Conservation (phyloP, 2,329 filamentous ascomycete genomes). For the Diaporthe humulicola region DNA sequence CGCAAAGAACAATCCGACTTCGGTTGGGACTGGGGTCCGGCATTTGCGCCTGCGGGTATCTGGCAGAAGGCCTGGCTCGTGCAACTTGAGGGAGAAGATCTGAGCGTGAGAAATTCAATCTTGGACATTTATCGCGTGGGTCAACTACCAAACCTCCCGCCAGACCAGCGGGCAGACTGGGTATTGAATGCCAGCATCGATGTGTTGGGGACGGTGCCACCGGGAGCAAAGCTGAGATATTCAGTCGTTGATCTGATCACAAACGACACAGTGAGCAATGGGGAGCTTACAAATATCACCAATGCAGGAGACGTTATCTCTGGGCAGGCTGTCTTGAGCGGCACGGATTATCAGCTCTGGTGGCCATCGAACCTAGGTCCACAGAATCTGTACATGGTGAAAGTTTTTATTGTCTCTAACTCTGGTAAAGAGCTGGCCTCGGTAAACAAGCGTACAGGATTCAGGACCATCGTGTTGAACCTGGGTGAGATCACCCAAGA, state of each 20-base stretch:
- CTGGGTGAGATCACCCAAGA: constrained; percentile 64
- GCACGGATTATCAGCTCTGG: constrained; percentile 66
- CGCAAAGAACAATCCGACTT: constrained; percentile 74
- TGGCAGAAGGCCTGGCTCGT: constrained; percentile 72
- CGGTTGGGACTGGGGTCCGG: constrained; percentile 75
- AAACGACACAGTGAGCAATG: constrained; percentile 54
- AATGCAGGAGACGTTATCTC: constrained; percentile 59
- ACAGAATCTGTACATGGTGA: constrained; percentile 70
- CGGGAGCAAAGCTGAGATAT: constrained; percentile 58
- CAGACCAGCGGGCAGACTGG: constrained; percentile 69
- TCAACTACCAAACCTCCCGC: constrained; percentile 69
- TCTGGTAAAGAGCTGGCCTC: constrained; percentile 54
- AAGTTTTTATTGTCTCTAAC: constrained; percentile 58
- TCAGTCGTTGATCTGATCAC: constrained; percentile 57
- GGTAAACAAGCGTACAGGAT: constrained; percentile 68
- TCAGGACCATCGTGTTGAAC: constrained; percentile 73
- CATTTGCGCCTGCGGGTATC: constrained; percentile 72
- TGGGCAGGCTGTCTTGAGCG: constrained; percentile 59
- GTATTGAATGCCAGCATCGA: constrained; percentile 73
- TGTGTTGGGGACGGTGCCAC: constrained; percentile 62
- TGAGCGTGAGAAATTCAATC: constrained; percentile 57
- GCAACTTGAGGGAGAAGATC: constrained; percentile 56
- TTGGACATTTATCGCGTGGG: constrained; percentile 71
- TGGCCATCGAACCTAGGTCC: constrained; percentile 70
- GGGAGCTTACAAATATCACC: constrained; percentile 55